phyloP scores from a whole-genome alignment of 2,329 filamentous ascomycete species.

The Beauveria medogensis region DNA sequence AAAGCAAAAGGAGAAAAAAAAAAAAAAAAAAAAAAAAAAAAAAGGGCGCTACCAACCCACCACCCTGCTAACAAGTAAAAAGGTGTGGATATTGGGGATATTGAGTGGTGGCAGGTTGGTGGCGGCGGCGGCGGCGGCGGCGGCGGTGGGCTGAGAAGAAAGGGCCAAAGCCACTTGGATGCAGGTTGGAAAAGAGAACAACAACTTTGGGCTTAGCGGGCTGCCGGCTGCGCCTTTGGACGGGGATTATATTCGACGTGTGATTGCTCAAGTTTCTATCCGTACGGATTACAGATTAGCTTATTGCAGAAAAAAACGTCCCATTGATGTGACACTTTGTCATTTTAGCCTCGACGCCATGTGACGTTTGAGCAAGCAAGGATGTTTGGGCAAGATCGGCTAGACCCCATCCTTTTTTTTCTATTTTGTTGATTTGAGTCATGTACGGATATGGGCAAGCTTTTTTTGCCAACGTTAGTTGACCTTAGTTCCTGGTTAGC shows the following conservation, averaged over 20 bases:
- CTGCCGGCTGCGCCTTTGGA: constrained; percentile 7
- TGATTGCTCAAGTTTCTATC: neutral
- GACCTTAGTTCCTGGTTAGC: neutral
- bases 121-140: neutral
- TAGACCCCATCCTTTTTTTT: neutral
- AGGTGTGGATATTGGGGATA: neutral
- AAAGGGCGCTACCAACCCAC: neutral
- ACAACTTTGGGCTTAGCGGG: neutral
- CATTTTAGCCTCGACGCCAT: constrained; percentile 3
- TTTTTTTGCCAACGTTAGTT: neutral
- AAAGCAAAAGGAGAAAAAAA: too few relatives aligned
- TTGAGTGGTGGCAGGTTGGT: neutral
- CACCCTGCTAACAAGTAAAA: neutral
- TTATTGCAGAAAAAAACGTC: neutral
- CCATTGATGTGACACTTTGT: neutral
- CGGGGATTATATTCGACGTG: neutral
- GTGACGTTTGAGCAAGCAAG: neutral
- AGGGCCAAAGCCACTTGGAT: neutral
- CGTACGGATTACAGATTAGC: neutral
- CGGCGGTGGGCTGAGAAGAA: neutral
- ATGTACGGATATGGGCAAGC: too few relatives aligned
- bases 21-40: too few relatives aligned
- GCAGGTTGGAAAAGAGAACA: neutral
- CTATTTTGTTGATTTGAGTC: neutral
- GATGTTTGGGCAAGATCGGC: neutral